Base-by-base conservation (phyloP, 129 eudicot genomes). In the Kitagawia praeruptora region DNA sequence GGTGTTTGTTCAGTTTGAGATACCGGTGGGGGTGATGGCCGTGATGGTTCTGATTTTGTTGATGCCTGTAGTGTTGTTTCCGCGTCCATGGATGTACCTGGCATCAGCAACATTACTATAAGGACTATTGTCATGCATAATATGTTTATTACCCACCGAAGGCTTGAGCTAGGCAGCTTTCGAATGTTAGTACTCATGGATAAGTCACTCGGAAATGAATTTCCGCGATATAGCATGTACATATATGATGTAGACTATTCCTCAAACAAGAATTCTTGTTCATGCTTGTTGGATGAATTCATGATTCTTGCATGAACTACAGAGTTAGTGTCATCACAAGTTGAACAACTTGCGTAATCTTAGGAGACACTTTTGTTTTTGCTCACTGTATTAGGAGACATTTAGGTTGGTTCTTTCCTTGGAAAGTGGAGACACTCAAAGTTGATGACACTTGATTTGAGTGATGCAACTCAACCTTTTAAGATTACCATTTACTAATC, bases 261-360 rank as follows among this genome's bases (percentile, higher is more conserved):
- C 42, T 67, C 23, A 34, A 67, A 67, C 42, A 16, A 34, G 42
- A 31, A 67, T 38, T 34, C 14, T 38, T 18, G 46, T 23, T 70
- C 75, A 70, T 70, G 75, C 75, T 19, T 70, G 47, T 38, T 70
- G 44, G 75, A 70, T 70, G 75, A 70, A 38, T 25, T 70, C 75
- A 70, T 70, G 75, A 37, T 38, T 38, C 27, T 70, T 70, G 75
- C 75, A 70, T 70, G 75, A 70, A 37, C 42, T 38, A 14, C 75
- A 39, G 8, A 34, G 75, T 70, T 34, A 19, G 47, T 34, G 75
- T 19, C 46, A 38, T 70, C 46, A 70, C 75, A 69, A 34, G 16
- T 69, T 69, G 74, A 69, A 69, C 40, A 70, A 39, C 75, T 40
- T 12, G 73, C 6, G 23, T 27, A 1, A 3, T 18, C 28, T 71